Base-by-base conservation (phyloP, 2,329 filamentous ascomycete species). In the Didymella sp. region DNA sequence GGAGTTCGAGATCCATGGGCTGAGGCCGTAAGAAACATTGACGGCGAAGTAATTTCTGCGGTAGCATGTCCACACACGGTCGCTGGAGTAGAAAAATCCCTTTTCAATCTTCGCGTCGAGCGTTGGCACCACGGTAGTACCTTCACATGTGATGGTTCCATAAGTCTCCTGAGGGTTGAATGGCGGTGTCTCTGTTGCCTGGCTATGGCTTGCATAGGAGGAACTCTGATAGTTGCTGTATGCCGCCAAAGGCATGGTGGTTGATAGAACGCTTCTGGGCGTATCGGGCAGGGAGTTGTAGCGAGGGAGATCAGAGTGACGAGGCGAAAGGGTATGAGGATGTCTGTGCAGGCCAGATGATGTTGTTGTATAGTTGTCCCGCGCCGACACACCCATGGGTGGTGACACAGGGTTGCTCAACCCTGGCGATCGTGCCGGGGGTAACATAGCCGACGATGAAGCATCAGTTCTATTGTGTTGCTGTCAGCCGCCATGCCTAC, bases 31-130 rank as follows among this genome's bases (percentile, higher is more conserved):
- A 3, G 89, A 91, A 74, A 91, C 94, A 48, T 88, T 86, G 50
- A 95, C 92, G 0, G 90, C 89, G 73, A 96, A 95, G 77, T 96
- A 96, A 74, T 96, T 96, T 40, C 93, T 85, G 30, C 92, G 84
- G 73, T 96, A 96, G 78, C 92, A 96, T 0, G 92, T 96, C 92
- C 92, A 96, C 67, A 93, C 91, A 17, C 85, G 83, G 52, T 96
- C 92, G 3, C 84, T 84, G 31, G 80, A 79, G 46, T 87, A 80
- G 73, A 96, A 96, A 77, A 96, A 96, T 0, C 92, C 92, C 68
- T 96, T 96, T 74, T 96, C 91, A 58, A 96, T 92, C 67, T 87
- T 89, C 31, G 90, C 91, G 27, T 88, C 83, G 61, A 96, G 90
- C 13, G 90, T 88, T 19, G 90, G 83, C 61, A 87, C 88, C 63